phyloP scores from a whole-genome alignment of 768 basidiomycete genomes.

The Lactarius akahatsu region DNA sequence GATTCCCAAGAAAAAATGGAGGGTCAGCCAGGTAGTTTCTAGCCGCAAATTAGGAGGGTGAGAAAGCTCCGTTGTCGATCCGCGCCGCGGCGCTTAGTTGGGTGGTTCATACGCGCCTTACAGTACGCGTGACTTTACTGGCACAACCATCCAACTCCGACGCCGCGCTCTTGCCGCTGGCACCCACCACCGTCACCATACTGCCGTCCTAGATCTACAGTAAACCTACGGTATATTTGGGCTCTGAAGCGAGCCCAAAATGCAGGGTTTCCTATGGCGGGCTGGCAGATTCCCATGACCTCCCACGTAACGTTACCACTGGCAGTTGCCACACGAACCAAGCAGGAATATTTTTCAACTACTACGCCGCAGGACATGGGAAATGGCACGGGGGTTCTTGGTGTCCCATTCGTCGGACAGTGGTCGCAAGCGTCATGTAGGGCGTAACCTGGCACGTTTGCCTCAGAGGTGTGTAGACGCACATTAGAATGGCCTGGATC shows the following conservation, averaged over 20 bases:
- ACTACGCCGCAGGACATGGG: not conserved
- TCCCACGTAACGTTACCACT: not conserved
- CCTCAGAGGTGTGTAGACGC: not conserved
- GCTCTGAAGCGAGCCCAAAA: not conserved
- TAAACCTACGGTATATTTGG: too few species aligned
- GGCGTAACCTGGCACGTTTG: not conserved
- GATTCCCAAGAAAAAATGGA: not conserved
- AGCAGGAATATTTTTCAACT: not conserved
- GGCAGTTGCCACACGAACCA: not conserved
- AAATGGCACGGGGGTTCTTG: not conserved
- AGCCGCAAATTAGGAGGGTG: not conserved
- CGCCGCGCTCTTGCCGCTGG: not conserved
- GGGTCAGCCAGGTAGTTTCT: not conserved
- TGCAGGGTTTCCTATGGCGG: not conserved
- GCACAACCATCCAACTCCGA: not conserved
- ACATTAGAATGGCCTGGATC: not conserved
- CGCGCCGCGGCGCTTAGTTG: not conserved
- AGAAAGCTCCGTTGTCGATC: not conserved
- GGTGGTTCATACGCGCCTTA: not conserved
- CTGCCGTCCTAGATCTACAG: too few species aligned
- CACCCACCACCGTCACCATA: not conserved
- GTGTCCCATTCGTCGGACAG: not conserved
- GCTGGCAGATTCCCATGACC: not conserved
- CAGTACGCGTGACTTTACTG: too few species aligned
- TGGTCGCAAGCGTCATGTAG: not conserved